Evolutionary conservation across 257 asterid genomes (phyloP).

Genomic region (Mentha longifolia): DNA sequence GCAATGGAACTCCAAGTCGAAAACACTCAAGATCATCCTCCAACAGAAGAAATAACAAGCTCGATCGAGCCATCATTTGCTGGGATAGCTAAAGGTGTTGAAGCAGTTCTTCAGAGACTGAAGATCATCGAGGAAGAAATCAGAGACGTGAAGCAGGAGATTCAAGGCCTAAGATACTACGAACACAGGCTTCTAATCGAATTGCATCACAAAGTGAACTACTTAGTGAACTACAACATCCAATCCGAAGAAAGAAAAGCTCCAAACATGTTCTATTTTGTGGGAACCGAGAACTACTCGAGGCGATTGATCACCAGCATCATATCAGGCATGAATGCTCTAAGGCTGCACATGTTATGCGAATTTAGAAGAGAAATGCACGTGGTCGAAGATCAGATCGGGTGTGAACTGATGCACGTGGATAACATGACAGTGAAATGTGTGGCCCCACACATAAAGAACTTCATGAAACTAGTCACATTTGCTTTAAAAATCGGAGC

Average conservation of each 20-base stretch:
- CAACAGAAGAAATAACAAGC: conserved; percentile 46
- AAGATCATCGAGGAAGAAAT: conserved; percentile 89
- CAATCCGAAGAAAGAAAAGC: conserved; percentile 80
- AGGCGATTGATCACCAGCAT: conserved; percentile 75
- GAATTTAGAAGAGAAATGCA: conserved; percentile 82
- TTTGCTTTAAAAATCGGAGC: conserved; percentile 94
- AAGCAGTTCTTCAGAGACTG: conserved; percentile 70
- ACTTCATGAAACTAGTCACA: conserved; percentile 76
- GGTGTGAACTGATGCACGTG: conserved; percentile 82
- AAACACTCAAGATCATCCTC: background rate
- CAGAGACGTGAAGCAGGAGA: conserved; percentile 80
- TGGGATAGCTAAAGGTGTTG: conserved; percentile 90
- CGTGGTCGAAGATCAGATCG: conserved; percentile 81
- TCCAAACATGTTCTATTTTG: conserved; percentile 83
- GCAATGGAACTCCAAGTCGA: conserved; percentile 76
- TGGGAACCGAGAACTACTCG: conserved; percentile 71
- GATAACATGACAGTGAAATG: conserved; percentile 69
- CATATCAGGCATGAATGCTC: conserved; percentile 77
- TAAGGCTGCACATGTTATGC: conserved; percentile 78
- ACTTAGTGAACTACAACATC: conserved; percentile 68
- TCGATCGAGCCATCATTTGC: conserved; percentile 69
- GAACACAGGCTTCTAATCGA: conserved; percentile 76
- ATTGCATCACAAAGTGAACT: conserved; percentile 72
- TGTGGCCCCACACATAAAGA: conserved; percentile 72
- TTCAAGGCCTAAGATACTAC: conserved; percentile 83